Base-by-base conservation (phyloP, 2,329 filamentous ascomycete species). In the Beauveria asiatica region DNA sequence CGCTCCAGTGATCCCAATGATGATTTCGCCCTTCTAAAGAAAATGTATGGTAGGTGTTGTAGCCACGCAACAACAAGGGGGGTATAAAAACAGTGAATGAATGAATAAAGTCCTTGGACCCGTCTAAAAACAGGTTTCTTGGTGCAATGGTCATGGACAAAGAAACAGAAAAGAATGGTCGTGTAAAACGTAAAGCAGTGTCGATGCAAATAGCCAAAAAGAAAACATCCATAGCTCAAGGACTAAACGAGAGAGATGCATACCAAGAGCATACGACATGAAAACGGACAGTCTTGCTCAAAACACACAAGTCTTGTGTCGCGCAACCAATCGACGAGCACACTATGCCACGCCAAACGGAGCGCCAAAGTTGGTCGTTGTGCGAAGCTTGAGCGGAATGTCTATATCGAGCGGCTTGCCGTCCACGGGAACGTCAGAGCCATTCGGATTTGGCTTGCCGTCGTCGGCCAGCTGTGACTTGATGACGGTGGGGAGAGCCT, bases 351-450 rank as follows among this genome's bases (percentile, higher is more conserved):
- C 63, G 49, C 77, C 77, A 63, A 79, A 76, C 1, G 77, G 77
- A 21, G 75, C 74, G 13, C 78, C 78, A 67, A 80, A 80, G 64
- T 80, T 80, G 62, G 70, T 75, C 19, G 74, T 78, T 27, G 67
- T 72, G 65, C 70, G 78, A 45, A 81, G 68, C 65, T 75, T 78
- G 33, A 81, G 70, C 1, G 78, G 76, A 30, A 80, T 72, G 25
- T 80, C 77, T n/a, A 66, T 62, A 48, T 76, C 73, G 17, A 73
- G 66, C 4, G 65, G 67, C 37, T 72, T 70, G n/a, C 49, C 57
- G 6, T 59, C 60, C 30, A 64, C 62, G 16, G 60, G 59, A 8
- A 61, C 13, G 10, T 56, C 57, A 11, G 42, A 58, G 8, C 54
- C 54, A 23, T 59, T 60, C 11, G 45, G 25, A 17, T 60, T 54